These are phyloP conservation scores for Aspergillus arachidicola DNA, from an alignment of 2,329 filamentous ascomycete species.

Conservation along the genomic window DNA sequence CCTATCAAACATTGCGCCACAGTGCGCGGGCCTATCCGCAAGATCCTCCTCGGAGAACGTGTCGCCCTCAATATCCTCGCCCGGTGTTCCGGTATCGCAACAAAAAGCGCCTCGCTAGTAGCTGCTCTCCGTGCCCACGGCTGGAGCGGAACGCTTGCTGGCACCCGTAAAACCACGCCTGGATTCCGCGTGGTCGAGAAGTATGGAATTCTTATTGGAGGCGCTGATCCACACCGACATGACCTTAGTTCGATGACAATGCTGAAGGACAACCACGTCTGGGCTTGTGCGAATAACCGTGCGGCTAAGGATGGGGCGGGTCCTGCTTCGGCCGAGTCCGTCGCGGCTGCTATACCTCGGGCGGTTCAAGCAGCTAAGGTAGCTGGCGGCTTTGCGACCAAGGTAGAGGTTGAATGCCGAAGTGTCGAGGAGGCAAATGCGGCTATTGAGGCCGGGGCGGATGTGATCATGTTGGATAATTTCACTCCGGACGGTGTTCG, in stretches of 20 bases:
- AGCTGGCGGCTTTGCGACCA: constrained; percentile 85
- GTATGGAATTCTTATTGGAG: constrained; percentile 94
- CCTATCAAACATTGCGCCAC: constrained; percentile 72
- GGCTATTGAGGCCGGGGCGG: constrained; percentile 85
- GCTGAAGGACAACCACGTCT: constrained; percentile 99
- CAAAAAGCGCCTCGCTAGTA: constrained; percentile 55
- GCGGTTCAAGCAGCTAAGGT: constrained; percentile 83
- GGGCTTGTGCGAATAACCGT: constrained; percentile 68
- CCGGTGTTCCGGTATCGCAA: constrained; percentile 88
- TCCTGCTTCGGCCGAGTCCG: constrained; percentile 24
- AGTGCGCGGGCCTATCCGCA: constrained; percentile 79
- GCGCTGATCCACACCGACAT: constrained; percentile 87
- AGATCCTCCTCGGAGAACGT: constrained; percentile 85
- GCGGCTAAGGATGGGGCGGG: constrained; percentile 25
- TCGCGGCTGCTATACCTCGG: constrained; percentile 71
- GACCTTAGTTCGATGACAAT: constrained; percentile 95
- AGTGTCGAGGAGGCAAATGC: constrained; percentile 85
- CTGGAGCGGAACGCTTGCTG: constrained; percentile 82
- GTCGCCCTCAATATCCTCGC: constrained; percentile 90
- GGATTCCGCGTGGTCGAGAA: constrained; percentile 96
- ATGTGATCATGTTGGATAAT: constrained; percentile 97
- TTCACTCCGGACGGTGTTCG: constrained; percentile 80
- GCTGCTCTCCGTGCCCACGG: constrained; percentile 61
- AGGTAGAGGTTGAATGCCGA: constrained; percentile 95
- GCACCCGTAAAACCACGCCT: constrained; percentile 94